Evolutionary conservation across 1,284 basidiomycete genomes (phyloP).

Genomic region (Trichosporon inkin): DNA sequence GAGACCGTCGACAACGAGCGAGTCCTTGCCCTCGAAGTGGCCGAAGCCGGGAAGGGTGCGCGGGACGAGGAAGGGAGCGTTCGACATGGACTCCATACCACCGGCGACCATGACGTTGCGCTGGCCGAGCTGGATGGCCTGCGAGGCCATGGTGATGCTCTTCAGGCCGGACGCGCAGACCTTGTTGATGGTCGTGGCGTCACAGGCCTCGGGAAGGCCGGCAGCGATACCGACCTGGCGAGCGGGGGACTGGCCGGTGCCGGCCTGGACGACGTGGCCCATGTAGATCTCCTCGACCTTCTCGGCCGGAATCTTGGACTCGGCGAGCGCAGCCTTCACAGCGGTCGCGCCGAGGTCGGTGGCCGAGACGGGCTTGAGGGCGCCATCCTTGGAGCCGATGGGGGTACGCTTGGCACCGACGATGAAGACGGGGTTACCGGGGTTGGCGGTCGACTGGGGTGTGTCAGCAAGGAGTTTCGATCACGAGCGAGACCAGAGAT

Average conservation of each 20-base stretch:
- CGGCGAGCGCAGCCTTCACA: slow-evolving; percentile 81
- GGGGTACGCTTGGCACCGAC: slow-evolving; percentile 92
- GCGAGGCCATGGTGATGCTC: slow-evolving; percentile 85
- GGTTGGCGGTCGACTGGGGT: slow-evolving; percentile 8
- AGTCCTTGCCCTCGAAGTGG: slow-evolving; percentile 80
- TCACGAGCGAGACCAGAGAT: background rate
- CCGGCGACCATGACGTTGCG: slow-evolving; percentile 81
- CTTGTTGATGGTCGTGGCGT: slow-evolving; percentile 99
- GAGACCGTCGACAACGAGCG: slow-evolving; percentile 87
- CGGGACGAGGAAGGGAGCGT: slow-evolving; percentile 87
- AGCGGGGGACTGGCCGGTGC: slow-evolving; percentile 90
- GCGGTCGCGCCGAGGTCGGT: slow-evolving; percentile 84
- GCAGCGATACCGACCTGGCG: slow-evolving; percentile 87
- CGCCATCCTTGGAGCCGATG: slow-evolving; percentile 86
- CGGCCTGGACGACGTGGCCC: slow-evolving; percentile 94
- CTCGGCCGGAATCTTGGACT: slow-evolving; percentile 72
- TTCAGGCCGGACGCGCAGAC: slow-evolving; percentile 97
- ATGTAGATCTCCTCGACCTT: slow-evolving; percentile 92
- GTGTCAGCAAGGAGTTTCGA: slow-evolving; percentile 2
- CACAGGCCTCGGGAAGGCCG: slow-evolving; percentile 71
- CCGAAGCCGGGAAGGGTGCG: slow-evolving; percentile 85
- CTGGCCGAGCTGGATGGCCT: slow-evolving; percentile 80
- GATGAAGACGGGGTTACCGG: slow-evolving; percentile 66
- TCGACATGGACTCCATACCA: slow-evolving; percentile 97
- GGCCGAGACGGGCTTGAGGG: slow-evolving; percentile 81